Base-by-base conservation (phyloP, 108 stramenopile species). In the Skeletonema grethae region DNA sequence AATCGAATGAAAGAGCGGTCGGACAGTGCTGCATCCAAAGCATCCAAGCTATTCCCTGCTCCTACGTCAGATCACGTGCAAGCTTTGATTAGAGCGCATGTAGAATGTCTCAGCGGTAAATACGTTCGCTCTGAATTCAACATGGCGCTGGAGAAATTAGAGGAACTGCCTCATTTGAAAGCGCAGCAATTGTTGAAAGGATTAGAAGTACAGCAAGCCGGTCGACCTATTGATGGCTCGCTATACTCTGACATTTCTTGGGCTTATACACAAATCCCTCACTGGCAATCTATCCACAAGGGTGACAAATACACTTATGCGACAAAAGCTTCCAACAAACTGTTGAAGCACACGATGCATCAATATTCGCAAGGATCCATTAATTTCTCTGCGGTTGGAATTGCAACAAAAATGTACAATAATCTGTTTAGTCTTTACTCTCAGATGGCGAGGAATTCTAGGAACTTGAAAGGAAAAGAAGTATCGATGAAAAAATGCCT, bases 391-490 rank as follows among this genome's bases (percentile, higher is more conserved):
- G 30, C 24, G n/a, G 20, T 38, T 18, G 46, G 25, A 15, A 57
- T 50, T 60, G 80, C 57, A 15, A 67, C 80, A 30, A 80, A 74
- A 70, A 80, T 80, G 69, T 80, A 50, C 38, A 74, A 80, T 64
- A 43, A 41, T 41, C 30, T 64, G 4, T 70, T 80, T 53, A 34
- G 80, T 15, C 63, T 70, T 16, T 53, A 8, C 6, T 53, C 20
- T 22, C 20, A 53, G 22, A 22, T 53, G 50, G 8, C 50, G 7
- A 53, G 20, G 22, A 67, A 74, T 65, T 73, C 80, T 7, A 74
- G 69, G 39, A 58, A 25, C 11, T 61, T 38, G 24, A 74, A 70
- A 43, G 66, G 50, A 20, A 69, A 68, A 32, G 31, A 70, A 55
- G 41, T 15, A 43, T 16, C 63, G 25, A 55, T 58, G 9, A 61